phyloP scores from a whole-genome alignment of 2,329 filamentous ascomycete species.

The Geosmithia morbida region DNA sequence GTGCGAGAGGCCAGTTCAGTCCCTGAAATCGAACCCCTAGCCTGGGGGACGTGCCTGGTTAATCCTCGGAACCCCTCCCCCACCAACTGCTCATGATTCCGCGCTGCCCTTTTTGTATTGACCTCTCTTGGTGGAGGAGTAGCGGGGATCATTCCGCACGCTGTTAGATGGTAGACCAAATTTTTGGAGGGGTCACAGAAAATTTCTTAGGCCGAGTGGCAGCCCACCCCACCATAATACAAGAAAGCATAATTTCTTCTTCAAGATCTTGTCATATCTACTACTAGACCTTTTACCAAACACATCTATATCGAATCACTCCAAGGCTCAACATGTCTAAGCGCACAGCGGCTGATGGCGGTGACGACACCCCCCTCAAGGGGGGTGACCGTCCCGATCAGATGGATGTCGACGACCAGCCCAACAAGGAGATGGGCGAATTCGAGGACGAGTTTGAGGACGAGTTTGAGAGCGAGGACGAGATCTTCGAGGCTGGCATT shows the following conservation, averaged over 20 bases:
- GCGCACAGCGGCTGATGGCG: slow-evolving; percentile 33
- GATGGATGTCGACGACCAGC: slow-evolving; percentile 48
- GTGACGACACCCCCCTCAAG: slow-evolving; percentile 38
- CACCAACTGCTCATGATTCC: not conserved
- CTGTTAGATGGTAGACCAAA: not conserved
- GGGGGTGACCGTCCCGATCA: slow-evolving; percentile 45
- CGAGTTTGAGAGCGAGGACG: slow-evolving; percentile 77
- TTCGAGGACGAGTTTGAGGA: slow-evolving; percentile 95
- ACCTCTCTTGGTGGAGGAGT: not conserved
- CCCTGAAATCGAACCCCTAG: no score
- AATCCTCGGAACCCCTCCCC: not conserved
- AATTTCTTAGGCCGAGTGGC: not conserved
- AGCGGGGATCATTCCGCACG: not conserved
- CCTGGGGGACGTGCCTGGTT: not conserved
- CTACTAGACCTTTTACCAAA: not conserved
- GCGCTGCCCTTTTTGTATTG: not conserved
- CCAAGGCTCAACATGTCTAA: slow-evolving; percentile 37
- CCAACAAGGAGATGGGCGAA: slow-evolving; percentile 50
- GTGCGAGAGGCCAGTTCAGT: no score
- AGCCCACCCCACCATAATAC: not conserved
- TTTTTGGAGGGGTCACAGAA: slow-evolving; percentile 3
- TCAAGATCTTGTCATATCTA: not conserved
- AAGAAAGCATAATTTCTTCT: not conserved
- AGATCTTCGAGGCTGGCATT: slow-evolving; percentile 87
- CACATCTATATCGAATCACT: not conserved